Evolutionary conservation across 495 filamentous ascomycete genomes (phyloP).

Genomic region (Aspergillus egyptiacus): DNA sequence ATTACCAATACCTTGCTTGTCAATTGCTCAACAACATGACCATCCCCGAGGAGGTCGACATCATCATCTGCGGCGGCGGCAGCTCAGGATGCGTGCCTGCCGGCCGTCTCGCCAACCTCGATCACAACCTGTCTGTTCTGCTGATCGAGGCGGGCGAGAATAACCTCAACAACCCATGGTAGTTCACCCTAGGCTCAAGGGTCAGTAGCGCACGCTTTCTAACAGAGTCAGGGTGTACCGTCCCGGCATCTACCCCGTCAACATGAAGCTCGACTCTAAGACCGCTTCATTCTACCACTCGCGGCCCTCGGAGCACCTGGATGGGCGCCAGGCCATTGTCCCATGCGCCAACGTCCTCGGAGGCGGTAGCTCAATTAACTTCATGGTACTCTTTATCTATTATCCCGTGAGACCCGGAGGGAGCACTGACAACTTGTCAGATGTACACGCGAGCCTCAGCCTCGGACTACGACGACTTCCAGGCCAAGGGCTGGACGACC

Average conservation of each 20-base stretch:
- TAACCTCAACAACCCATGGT: slow-evolving; percentile 79
- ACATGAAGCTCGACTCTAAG: slow-evolving; percentile 81
- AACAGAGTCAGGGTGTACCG: slow-evolving; percentile 67
- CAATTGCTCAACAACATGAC: no score
- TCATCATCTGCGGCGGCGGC: slow-evolving; percentile 74
- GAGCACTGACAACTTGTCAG: slow-evolving; percentile 27
- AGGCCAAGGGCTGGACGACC: slow-evolving; percentile 74
- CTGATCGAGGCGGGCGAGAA: slow-evolving; percentile 74
- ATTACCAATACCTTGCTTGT: no score
- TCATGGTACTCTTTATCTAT: slow-evolving; percentile 55
- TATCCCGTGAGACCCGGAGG: no score
- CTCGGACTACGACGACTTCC: slow-evolving; percentile 80
- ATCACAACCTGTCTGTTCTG: slow-evolving; percentile 73
- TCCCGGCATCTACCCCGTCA: slow-evolving; percentile 70
- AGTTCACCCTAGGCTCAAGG: neutral
- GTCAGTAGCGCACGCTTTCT: neutral
- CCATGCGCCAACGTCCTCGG: slow-evolving; percentile 75
- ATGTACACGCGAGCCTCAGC: slow-evolving; percentile 84
- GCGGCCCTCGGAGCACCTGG: slow-evolving; percentile 64
- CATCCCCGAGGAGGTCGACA: slow-evolving; percentile 65
- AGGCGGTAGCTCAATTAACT: slow-evolving; percentile 76
- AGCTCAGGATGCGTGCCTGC: slow-evolving; percentile 72
- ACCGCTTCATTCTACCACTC: slow-evolving; percentile 83
- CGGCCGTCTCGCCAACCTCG: slow-evolving; percentile 70
- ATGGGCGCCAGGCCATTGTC: slow-evolving; percentile 66